Evolutionary conservation across 2,329 filamentous ascomycete genomes (phyloP).

Genomic region (Leptographium galeiforme): DNA sequence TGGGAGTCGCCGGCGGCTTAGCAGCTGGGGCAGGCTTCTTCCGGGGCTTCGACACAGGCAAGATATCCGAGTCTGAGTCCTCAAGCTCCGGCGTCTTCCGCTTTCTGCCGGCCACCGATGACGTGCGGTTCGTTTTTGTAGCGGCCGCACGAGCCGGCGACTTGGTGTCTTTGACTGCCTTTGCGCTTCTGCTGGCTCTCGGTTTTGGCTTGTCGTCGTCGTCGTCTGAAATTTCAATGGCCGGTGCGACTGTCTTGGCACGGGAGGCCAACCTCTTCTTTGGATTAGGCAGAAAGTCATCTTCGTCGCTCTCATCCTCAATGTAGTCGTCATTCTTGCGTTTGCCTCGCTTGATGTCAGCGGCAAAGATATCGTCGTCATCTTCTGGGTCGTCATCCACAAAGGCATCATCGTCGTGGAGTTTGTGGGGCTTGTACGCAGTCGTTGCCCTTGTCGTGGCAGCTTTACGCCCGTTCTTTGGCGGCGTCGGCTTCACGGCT

Average conservation of each 20-base stretch:
- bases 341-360: slow-evolving; percentile 53
- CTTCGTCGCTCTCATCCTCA: slow-evolving; percentile 58
- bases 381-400: slow-evolving; percentile 56
- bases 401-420: slow-evolving; percentile 40
- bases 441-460: slow-evolving; percentile 26
- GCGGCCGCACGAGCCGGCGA: slow-evolving; percentile 14
- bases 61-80: slow-evolving; percentile 41
- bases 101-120: slow-evolving; percentile 27
- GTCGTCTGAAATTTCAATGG: slow-evolving; percentile 18
- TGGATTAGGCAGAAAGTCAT: slow-evolving; percentile 48
- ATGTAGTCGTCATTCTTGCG: slow-evolving; percentile 62
- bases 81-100: slow-evolving; percentile 43
- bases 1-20: slow-evolving; percentile 5
- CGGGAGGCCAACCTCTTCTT: slow-evolving; percentile 44
- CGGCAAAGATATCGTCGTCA: slow-evolving; percentile 75
- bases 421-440: slow-evolving; percentile 25
- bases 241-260: slow-evolving; percentile 20
- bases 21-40: slow-evolving; percentile 34
- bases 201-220: slow-evolving; percentile 13
- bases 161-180: slow-evolving; percentile 9
- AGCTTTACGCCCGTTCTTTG: slow-evolving; percentile 17
- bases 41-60: slow-evolving; percentile 16
- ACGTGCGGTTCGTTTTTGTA: background rate
- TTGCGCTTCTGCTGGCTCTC: background rate
- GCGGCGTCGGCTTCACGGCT: slow-evolving; percentile 6